Evolutionary conservation across 2,329 filamentous ascomycete species (phyloP).

Genomic region (Fusarium mexicanum): DNA sequence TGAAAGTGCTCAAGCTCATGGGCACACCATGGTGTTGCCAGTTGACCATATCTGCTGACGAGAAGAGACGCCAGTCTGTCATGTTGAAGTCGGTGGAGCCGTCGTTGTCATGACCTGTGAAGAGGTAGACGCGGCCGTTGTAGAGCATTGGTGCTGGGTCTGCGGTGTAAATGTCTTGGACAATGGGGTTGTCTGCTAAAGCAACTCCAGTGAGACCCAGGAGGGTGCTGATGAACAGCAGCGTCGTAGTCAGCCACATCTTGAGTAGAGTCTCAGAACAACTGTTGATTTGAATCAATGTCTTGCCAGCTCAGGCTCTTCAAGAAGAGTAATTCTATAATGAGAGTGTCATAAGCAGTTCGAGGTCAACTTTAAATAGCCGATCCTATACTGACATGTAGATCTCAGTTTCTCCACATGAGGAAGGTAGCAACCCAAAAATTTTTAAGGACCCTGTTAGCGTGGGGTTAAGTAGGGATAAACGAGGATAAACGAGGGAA

Average conservation of each 20-base stretch:
- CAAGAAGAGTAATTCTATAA: not conserved
- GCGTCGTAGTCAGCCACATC: not conserved
- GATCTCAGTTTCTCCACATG: fast-evolving
- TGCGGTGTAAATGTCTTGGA: slow-evolving; percentile 48
- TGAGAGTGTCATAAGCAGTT: not conserved
- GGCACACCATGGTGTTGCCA: slow-evolving; percentile 50
- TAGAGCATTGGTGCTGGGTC: slow-evolving; percentile 52
- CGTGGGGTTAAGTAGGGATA: not conserved
- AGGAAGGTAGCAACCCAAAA: not conserved
- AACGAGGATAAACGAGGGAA: not conserved
- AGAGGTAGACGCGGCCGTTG: slow-evolving; percentile 49
- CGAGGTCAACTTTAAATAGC: not conserved
- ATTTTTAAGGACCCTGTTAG: too few species aligned
- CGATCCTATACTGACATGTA: not conserved
- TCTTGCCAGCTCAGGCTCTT: not conserved
- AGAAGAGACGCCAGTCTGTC: slow-evolving; percentile 51
- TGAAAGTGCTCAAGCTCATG: slow-evolving; percentile 43
- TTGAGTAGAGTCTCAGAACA: not conserved
- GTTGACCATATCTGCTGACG: slow-evolving; percentile 40
- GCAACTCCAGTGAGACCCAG: not conserved
- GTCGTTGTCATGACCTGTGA: slow-evolving; percentile 49
- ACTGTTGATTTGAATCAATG: fast-evolving
- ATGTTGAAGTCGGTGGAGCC: slow-evolving; percentile 48
- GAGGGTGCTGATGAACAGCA: not conserved
- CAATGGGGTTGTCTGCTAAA: slow-evolving; percentile 5